A percentile compares a stretch with the other conserved stretches of the same genome.
phyloP scores from a whole-genome alignment of 2,329 filamentous ascomycete species.

The Ascochyta fabae region DNA sequence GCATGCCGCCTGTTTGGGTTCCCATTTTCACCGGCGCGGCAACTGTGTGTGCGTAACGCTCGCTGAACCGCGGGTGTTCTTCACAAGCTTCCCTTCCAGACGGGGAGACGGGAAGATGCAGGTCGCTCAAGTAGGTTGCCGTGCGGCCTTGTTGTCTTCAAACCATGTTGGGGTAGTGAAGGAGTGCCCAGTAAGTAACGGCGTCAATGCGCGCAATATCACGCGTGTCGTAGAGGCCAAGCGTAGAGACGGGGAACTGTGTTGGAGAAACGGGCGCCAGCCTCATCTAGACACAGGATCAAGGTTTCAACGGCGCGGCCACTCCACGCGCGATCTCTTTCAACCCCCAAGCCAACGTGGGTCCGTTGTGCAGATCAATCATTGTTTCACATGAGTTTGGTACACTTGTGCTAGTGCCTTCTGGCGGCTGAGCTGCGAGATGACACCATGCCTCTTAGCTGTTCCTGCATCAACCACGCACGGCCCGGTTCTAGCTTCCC shows the following conservation, averaged over 20 bases:
- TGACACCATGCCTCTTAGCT: conserved; percentile 21
- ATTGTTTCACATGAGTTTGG: conserved; percentile 21
- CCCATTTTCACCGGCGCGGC: conserved; percentile 8
- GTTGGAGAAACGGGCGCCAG: conserved; percentile 25
- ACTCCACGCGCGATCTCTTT: conserved; percentile 33
- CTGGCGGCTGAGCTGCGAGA: conserved; percentile 32
- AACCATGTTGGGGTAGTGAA: conserved; percentile 2
- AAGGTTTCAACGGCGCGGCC: conserved; percentile 36
- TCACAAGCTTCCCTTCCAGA: conserved; percentile 2
- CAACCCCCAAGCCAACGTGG: conserved; percentile 31
- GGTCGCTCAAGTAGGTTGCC: conserved; percentile 5
- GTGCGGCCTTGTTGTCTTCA: conserved; percentile 2
- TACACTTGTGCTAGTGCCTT: conserved; percentile 30
- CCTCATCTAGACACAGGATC: conserved; percentile 28
- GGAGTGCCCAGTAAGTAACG: not conserved
- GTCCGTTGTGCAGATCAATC: conserved; percentile 44
- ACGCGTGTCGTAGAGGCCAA: conserved; percentile 6
- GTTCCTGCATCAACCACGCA: conserved; percentile 18
- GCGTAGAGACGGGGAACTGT: conserved; percentile 5
- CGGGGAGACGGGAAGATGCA: conserved; percentile 16
- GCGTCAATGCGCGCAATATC: conserved; percentile 5
- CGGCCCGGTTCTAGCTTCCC: conserved; percentile 17
- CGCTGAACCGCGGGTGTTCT: conserved; percentile 4
- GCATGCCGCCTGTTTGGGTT: conserved; percentile 8
- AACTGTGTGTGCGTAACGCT: conserved; percentile 6